phyloP scores from a whole-genome alignment of 257 asterid species.

The Verbascum thapsus region DNA sequence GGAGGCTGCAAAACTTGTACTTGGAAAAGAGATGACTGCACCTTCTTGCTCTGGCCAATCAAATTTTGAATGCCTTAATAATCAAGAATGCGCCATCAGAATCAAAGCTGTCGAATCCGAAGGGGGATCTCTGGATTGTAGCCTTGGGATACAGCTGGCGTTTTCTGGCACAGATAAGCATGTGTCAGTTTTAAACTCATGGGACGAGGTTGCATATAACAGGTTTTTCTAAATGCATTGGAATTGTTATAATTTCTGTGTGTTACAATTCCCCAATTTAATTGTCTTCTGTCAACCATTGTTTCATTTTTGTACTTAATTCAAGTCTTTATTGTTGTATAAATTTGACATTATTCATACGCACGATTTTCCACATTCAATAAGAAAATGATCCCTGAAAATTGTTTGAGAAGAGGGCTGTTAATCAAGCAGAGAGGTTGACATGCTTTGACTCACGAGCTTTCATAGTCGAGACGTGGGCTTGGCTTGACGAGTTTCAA shows the following conservation, averaged over 20 bases:
- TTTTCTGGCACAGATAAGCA: slow-evolving; percentile 97
- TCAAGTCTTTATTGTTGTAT: slow-evolving; percentile 10
- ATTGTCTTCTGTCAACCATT: neutral
- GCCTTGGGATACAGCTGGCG: slow-evolving; percentile 85
- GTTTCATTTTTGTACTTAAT: neutral
- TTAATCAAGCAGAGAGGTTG: no score
- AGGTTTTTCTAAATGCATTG: slow-evolving; percentile 45
- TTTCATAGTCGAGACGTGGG: no score
- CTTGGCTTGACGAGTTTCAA: no score
- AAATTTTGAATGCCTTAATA: slow-evolving; percentile 74
- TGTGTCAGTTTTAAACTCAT: slow-evolving; percentile 79
- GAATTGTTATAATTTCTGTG: neutral
- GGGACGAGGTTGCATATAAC: slow-evolving; percentile 88
- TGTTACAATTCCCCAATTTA: slow-evolving; percentile 18
- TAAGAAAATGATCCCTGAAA: neutral
- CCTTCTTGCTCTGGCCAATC: slow-evolving; percentile 66
- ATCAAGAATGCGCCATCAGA: slow-evolving; percentile 89
- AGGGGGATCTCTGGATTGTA: slow-evolving; percentile 92
- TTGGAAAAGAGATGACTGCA: slow-evolving; percentile 94
- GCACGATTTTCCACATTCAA: neutral
- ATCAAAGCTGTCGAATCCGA: slow-evolving; percentile 63
- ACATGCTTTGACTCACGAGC: no score
- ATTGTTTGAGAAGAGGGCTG: no score
- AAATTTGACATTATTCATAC: slow-evolving; percentile 4
- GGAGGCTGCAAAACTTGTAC: slow-evolving; percentile 86